Evolutionary conservation across 441 rosid species (phyloP).

Genomic region (Pelargonium cotyledonis): DNA sequence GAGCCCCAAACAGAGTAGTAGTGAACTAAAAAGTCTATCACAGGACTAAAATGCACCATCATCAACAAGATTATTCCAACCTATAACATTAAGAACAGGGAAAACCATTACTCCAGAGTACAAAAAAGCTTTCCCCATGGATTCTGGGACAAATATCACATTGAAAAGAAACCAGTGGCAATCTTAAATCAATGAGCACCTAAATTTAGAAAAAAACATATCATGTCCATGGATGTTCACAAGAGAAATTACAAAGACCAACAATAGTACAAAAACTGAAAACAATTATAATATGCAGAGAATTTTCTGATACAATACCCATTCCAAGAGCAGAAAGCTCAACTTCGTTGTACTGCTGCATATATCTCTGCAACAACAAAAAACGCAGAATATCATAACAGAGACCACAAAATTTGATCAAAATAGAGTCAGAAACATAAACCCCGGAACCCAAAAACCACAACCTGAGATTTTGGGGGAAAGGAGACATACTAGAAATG

Average conservation of each 20-base stretch:
- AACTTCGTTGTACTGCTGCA: slow-evolving; percentile 86
- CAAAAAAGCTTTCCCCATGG: neutral
- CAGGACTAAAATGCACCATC: neutral
- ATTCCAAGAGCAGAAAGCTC: slow-evolving; percentile 91
- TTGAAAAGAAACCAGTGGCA: neutral
- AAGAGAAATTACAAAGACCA: no score
- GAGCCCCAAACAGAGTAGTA: neutral
- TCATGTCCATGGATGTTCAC: neutral
- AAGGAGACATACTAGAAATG: neutral
- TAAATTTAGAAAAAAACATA: neutral
- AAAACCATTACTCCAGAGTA: neutral
- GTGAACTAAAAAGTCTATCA: neutral
- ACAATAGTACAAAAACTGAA: no score
- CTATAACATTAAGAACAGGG: neutral
- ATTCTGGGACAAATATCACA: neutral
- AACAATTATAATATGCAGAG: neutral
- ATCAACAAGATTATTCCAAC: neutral
- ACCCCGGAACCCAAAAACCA: neutral
- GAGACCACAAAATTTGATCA: neutral
- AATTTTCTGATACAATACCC: slow-evolving; percentile 39
- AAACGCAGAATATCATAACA: neutral
- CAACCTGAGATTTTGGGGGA: no score
- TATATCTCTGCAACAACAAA: slow-evolving; percentile 59
- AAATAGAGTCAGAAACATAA: neutral
- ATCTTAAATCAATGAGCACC: neutral